Evolutionary conservation across 441 rosid genomes (phyloP), one percentile per base, ranked within the genome.

Genomic region (Populus hybrid): DNA sequence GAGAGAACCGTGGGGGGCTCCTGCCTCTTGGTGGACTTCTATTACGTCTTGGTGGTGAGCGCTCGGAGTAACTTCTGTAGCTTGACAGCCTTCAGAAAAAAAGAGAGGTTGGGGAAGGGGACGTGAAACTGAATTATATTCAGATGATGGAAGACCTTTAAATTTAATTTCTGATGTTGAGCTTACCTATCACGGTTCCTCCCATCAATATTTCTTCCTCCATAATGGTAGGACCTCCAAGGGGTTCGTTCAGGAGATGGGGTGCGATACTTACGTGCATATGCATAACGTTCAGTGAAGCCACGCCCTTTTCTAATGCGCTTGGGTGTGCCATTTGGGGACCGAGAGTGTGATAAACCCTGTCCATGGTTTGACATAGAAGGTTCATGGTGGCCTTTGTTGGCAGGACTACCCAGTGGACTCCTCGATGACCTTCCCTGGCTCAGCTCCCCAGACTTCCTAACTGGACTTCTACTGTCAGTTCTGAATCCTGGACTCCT

Each of bases 301-400:
- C 99, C 99, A 82, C 98, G 97, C 16, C 99, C 99, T 88, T 96
- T 96, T 79, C 98, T 88, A 81, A 96, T 69, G 42, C 98, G 97
- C 81, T 92, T 92, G 21, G 97, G 85, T 34, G 23, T 76, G 66
- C 92, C 91, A 79, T 86, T 87, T 24, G 91, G 90, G 53, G 94
- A 88, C 80, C 86, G 91, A 84, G 92, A 89, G 57, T 46, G 19
- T 46, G 57, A 46, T 14, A 46, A 46, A 46, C 19, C 57, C 57
- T 46, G 19, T 46, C 57, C 57, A 63, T 34, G 87, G 75, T 84
- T 82, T 36, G 86, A 71, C 30, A 82, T 71, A 73, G 80, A 77
- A 81, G 85, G 86, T 80, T 86, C 85, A 68, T 83, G 82, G 18
- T 46, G 57, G 50, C 77, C 78, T 84, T 79, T 87, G 34, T 16